Conservation (phyloP, 2,329 filamentous ascomycete species). For the Albophoma yamanashiensis region DNA sequence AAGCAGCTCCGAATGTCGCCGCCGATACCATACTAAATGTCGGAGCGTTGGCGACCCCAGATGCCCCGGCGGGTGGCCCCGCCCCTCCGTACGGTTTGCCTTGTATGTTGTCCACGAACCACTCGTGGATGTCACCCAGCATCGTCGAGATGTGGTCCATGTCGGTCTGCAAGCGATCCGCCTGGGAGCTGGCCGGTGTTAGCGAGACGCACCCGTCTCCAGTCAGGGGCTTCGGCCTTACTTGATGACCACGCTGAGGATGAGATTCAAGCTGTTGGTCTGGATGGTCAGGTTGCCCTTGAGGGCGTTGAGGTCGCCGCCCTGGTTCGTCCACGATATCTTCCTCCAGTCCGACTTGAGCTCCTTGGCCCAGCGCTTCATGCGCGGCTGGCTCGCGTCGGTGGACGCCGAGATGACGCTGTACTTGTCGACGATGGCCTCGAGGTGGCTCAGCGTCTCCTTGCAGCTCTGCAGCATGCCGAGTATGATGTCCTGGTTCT, state of each 20-base stretch:
- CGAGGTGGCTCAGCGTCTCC: neutral
- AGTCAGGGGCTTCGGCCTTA: neutral
- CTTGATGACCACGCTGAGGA: slow-evolving; percentile 5
- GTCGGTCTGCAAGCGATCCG: neutral
- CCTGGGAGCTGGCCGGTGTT: neutral
- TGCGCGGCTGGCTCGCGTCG: neutral
- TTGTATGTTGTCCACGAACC: neutral
- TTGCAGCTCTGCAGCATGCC: slow-evolving; percentile 3
- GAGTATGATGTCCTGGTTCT: slow-evolving; percentile 2
- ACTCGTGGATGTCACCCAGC: slow-evolving; percentile 1
- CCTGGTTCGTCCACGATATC: slow-evolving; percentile 5
- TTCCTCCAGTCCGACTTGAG: slow-evolving; percentile 3
- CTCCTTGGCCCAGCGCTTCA: slow-evolving; percentile 1
- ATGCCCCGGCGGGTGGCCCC: neutral
- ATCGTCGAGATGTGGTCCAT: slow-evolving; percentile 1
- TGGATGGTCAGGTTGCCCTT: slow-evolving; percentile 2
- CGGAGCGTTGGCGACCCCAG: neutral
- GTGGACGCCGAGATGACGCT: neutral
- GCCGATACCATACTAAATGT: neutral
- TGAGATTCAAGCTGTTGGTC: slow-evolving; percentile 4
- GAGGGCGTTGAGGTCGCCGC: slow-evolving; percentile 1
- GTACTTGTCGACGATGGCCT: slow-evolving; percentile 1
- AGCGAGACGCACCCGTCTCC: neutral
- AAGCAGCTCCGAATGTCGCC: neutral
- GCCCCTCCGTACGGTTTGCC: neutral